Base-by-base conservation (phyloP, 2,329 filamentous ascomycete species). In the Aspergillus flavus region DNA sequence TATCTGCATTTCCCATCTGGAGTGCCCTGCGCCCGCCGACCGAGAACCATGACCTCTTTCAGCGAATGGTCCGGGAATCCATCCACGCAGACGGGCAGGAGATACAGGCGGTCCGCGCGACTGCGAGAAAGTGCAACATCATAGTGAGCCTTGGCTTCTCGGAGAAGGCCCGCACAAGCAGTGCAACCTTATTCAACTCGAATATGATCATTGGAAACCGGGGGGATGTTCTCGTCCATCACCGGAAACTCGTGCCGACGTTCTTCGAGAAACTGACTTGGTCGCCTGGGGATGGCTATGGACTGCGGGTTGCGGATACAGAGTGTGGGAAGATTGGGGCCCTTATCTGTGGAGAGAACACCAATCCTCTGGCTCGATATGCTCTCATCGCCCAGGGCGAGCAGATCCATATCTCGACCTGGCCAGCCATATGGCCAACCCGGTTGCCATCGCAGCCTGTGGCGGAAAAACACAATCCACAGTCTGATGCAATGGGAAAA, bases 221-320 rank as follows among this genome's bases (percentile, higher is more conserved):
- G 4, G 84, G 85, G 0, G 68, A 81, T 3, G 74, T 86, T 1
- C 62, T 84, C 2, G 78, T 82, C 0, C 84, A 86, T 61, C 84
- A 86, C 61, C 76, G 85, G 1, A 87, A 87, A 61, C 70, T 87
- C 1, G 78, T 84, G 70, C 83, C 85, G 0, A 87, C 84, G 0
- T 87, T 86, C 69, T 86, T 82, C 63, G 85, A 87, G 72, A 86
- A 86, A 65, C 66, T 87, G 26, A 84, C 80, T 0, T 87, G 85
- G 85, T 76, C 76, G 0, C 79, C 80, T 2, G 85, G 85, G 0
- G 85, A 87, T 66, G 85, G 84, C 0, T 61, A 80, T 32, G 85
- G 85, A 0, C 66, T 87, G 4, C 74, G 72, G 1, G 79, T 86
- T 0, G 79, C 80, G 0, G 76, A 84, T 0, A 84, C 82, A 0